These are phyloP conservation scores for Nemania sp. DNA, from an alignment of 2,329 filamentous ascomycete species.

Conservation along the genomic window DNA sequence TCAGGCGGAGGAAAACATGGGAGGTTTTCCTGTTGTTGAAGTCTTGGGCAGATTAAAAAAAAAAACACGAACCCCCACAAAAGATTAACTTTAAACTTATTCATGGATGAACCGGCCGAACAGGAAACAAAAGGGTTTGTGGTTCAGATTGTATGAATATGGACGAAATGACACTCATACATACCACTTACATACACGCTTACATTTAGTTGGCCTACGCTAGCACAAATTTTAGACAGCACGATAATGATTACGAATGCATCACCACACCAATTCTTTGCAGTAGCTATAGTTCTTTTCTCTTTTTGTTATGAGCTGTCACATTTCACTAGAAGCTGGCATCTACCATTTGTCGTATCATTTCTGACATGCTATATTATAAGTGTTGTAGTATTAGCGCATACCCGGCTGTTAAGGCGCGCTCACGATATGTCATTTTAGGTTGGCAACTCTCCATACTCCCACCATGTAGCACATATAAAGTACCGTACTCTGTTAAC, in stretches of 20 bases:
- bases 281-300: background rate
- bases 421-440: no score
- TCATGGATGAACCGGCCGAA: background rate
- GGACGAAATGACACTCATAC: background rate
- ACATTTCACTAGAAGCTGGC: background rate
- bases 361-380: no score
- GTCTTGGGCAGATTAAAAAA: background rate
- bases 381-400: no score
- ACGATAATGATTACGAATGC: constrained; percentile 9
- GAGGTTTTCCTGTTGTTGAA: background rate
- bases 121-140: background rate
- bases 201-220: background rate
- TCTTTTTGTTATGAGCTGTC: background rate
- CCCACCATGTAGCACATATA: no score
- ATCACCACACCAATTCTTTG: background rate
- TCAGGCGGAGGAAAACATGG: background rate
- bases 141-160: constrained; percentile 4
- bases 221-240: background rate
- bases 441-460: no score
- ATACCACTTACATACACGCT: background rate
- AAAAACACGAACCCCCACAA: background rate
- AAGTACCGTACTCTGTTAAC: no score
- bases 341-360: background rate
- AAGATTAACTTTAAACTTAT: no score
- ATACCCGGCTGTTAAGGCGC: no score